phyloP scores from a whole-genome alignment of 257 asterid genomes.

The Solanum rostratum region DNA sequence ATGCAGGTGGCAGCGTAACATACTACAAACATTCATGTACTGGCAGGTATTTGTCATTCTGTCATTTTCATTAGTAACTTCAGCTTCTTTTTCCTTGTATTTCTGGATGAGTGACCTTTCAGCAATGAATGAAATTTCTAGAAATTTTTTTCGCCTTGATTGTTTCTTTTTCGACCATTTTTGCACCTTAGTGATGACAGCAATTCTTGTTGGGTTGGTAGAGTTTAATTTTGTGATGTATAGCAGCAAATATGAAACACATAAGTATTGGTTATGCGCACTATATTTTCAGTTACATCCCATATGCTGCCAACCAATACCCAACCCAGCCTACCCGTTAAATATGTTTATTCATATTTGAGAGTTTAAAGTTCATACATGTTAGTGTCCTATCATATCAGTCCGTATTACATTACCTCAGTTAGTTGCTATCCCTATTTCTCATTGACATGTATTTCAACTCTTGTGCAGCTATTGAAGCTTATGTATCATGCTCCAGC shows the following conservation, averaged over 20 bases:
- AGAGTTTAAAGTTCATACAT: not conserved
- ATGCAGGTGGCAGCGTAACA: conserved; percentile 85
- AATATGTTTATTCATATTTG: not conserved
- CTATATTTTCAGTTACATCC: not conserved
- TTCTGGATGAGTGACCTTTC: not conserved
- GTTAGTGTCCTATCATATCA: not conserved
- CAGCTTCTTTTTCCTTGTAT: not conserved
- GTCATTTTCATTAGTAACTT: not conserved
- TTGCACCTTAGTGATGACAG: not conserved
- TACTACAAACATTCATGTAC: conserved; percentile 75
- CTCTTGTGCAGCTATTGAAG: conserved; percentile 58
- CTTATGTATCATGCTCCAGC: conserved; percentile 93
- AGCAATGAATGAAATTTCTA: not conserved
- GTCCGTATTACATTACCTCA: not conserved
- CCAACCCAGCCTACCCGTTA: not conserved
- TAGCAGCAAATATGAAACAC: not conserved
- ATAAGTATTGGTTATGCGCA: not conserved
- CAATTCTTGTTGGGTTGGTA: not conserved
- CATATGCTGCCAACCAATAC: not conserved
- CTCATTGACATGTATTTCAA: not conserved
- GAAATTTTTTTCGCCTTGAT: not conserved
- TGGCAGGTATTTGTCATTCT: conserved; percentile 67
- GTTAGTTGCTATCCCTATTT: not conserved
- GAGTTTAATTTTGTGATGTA: not conserved
- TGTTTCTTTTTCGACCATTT: not conserved